phyloP scores from a whole-genome alignment of 768 basidiomycete species.

The Exidia glandulosa region DNA sequence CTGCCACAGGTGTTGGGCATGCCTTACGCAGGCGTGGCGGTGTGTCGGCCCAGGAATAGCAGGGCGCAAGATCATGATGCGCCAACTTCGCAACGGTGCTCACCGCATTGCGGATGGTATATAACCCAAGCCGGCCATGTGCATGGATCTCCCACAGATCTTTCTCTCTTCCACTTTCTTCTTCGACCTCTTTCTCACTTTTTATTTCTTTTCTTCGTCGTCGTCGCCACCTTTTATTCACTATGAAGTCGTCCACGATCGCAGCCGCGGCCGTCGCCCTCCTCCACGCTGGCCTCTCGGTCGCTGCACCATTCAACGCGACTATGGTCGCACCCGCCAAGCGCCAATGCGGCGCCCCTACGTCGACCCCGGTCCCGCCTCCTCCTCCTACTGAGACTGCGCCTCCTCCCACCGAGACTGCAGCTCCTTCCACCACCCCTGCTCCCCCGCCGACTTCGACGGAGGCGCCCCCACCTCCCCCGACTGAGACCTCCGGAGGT shows the following conservation, averaged over 20 bases:
- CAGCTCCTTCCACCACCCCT: neutral
- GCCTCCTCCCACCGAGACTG: neutral
- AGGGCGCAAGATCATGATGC: too few relatives aligned
- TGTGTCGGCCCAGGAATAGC: too few relatives aligned
- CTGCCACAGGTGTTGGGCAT: too few relatives aligned
- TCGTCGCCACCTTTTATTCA: neutral
- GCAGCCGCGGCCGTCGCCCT: neutral
- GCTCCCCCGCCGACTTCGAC: neutral
- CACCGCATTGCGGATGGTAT: neutral
- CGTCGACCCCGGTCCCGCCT: neutral
- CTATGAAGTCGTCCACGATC: neutral
- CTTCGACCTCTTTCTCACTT: neutral
- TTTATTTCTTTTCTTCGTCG: neutral
- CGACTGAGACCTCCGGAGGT: neutral
- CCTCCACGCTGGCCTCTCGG: neutral
- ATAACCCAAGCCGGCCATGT: neutral
- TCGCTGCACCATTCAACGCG: neutral
- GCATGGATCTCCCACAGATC: neutral
- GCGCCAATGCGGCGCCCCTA: neutral
- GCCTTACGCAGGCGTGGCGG: too few relatives aligned
- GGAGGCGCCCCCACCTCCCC: neutral
- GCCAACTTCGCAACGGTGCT: too few relatives aligned
- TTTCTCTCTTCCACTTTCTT: neutral
- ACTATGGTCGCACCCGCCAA: neutral
- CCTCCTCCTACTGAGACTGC: neutral